Conservation (phyloP, 441 rosid species). For the Gossypium schwendimanii region DNA sequence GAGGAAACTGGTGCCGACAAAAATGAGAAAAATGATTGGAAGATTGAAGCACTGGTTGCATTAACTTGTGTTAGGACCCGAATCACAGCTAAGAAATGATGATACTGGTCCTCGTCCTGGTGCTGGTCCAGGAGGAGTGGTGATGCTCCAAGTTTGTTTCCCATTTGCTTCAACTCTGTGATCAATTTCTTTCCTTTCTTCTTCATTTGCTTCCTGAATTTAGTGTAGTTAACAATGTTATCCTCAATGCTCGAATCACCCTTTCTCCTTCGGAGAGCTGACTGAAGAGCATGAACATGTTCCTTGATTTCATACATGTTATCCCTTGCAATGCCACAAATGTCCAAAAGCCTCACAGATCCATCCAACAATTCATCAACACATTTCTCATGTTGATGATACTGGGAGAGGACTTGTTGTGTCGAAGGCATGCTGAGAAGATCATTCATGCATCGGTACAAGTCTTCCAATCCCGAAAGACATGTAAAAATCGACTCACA, state of each 20-base stretch:
- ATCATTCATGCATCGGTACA: conserved; percentile 38
- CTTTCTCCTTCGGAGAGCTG: conserved; percentile 42
- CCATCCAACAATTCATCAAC: conserved; percentile 48
- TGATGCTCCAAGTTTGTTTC: conserved; percentile 17
- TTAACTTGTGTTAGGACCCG: conserved; percentile 39
- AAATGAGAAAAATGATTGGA: conserved; percentile 40
- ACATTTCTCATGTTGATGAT: conserved; percentile 23
- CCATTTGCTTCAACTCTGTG: conserved; percentile 35
- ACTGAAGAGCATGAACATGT: conserved; percentile 38
- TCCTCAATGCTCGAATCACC: conserved; percentile 25
- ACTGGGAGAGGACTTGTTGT: conserved; percentile 27
- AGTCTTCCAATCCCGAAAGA: conserved; percentile 33
- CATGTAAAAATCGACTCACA: conserved; percentile 29
- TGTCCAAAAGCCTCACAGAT: conserved; percentile 47
- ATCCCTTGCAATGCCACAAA: conserved; percentile 46
- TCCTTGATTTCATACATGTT: conserved; percentile 36
- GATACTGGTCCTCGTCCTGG: conserved; percentile 22
- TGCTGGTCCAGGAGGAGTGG: conserved; percentile 14
- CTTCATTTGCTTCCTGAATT: conserved; percentile 45
- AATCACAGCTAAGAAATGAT: conserved; percentile 35
- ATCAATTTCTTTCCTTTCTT: conserved; percentile 40
- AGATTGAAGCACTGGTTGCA: conserved; percentile 22
- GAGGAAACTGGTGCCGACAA: conserved; percentile 28
- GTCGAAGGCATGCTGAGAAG: conserved; percentile 48
- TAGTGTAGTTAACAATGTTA: conserved; percentile 19